A percentile compares a stretch with the other conserved stretches of the same genome.
phyloP scores from a whole-genome alignment of 495 filamentous ascomycete genomes.

The Penicillium cinerascens region DNA sequence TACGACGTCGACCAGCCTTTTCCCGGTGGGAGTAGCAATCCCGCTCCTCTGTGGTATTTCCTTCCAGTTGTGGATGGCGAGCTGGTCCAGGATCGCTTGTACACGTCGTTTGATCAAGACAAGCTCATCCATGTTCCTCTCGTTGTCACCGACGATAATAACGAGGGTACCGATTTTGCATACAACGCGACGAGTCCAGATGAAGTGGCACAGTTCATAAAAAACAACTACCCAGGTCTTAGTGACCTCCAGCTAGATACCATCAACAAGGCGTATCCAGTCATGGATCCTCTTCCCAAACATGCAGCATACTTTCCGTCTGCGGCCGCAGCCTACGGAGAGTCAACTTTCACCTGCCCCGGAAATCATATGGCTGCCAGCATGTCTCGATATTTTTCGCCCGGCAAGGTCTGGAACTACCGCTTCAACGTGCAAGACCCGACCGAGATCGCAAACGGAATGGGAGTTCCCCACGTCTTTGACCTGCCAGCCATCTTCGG shows the following conservation, averaged over 20 bases:
- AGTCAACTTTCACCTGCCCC: constrained; percentile 65
- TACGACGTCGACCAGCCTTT: constrained; percentile 48
- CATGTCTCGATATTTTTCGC: constrained; percentile 37
- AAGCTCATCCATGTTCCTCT: constrained; percentile 59
- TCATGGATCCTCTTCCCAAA: constrained; percentile 30
- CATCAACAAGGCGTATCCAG: constrained; percentile 58
- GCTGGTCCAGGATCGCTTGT: constrained; percentile 53
- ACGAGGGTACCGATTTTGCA: constrained; percentile 63
- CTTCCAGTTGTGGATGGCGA: constrained; percentile 54
- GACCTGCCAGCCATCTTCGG: constrained; percentile 60
- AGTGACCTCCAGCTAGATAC: constrained; percentile 42
- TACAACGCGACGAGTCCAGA: constrained; percentile 39
- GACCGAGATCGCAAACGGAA: constrained; percentile 41
- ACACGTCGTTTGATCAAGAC: constrained; percentile 49
- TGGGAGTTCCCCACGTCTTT: constrained; percentile 61
- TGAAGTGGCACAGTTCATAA: constrained; percentile 53
- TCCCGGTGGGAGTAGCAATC: constrained; percentile 39
- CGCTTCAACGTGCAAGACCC: constrained; percentile 59
- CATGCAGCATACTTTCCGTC: constrained; percentile 54
- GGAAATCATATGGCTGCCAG: constrained; percentile 37
- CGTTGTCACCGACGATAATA: constrained; percentile 61
- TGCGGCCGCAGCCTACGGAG: constrained; percentile 58
- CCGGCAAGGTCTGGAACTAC: constrained; percentile 51
- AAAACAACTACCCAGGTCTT: constrained; percentile 58
- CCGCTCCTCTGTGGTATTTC: constrained; percentile 45